Percentiles rank a stretch among this genome's conserved stretches.
These are phyloP conservation scores for Leishmania major DNA, from an alignment of 208 protist species.

Conservation along the genomic window DNA sequence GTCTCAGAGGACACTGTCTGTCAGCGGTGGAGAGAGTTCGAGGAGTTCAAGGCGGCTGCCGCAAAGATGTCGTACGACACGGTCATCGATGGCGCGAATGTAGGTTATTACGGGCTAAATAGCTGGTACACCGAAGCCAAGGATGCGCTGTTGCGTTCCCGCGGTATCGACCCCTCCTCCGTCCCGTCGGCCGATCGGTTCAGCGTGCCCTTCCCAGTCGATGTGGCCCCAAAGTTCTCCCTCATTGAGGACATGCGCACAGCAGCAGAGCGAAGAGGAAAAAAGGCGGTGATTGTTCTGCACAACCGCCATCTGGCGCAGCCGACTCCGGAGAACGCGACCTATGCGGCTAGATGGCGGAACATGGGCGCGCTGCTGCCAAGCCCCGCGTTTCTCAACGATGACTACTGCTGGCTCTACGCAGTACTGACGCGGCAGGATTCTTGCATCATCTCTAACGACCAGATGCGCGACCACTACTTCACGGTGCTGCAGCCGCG, in stretches of 20 bases:
- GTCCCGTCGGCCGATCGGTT: conserved; percentile 45
- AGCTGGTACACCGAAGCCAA: conserved; percentile 81
- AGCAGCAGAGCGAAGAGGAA: conserved; percentile 33
- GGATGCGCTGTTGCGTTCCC: conserved; percentile 43
- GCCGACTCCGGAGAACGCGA: conserved; percentile 36
- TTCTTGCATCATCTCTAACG: conserved; percentile 74
- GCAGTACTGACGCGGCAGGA: conserved; percentile 51
- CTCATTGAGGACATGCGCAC: conserved; percentile 75
- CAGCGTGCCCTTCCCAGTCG: conserved; percentile 76
- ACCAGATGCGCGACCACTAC: conserved; percentile 89
- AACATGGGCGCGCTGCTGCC: conserved; percentile 41
- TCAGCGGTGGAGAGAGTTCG: conserved; percentile 56
- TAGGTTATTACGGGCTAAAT: conserved; percentile 85
- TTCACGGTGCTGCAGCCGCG: conserved; percentile 76
- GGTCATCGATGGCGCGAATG: conserved; percentile 81
- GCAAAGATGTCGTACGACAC: conserved; percentile 59
- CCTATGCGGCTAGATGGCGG: conserved; percentile 50
- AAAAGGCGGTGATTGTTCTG: conserved; percentile 71
- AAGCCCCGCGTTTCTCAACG: conserved; percentile 83
- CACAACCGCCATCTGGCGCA: conserved; percentile 61
- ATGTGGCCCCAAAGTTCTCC: conserved; percentile 84
- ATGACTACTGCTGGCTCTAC: conserved; percentile 89
- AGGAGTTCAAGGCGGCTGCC: conserved; percentile 50
- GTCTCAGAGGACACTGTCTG: conserved; percentile 42
- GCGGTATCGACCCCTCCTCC: conserved; percentile 44